These are phyloP conservation scores for Saururus chinensis DNA, from an alignment of 164 flowering plant species.

Conservation along the genomic window DNA sequence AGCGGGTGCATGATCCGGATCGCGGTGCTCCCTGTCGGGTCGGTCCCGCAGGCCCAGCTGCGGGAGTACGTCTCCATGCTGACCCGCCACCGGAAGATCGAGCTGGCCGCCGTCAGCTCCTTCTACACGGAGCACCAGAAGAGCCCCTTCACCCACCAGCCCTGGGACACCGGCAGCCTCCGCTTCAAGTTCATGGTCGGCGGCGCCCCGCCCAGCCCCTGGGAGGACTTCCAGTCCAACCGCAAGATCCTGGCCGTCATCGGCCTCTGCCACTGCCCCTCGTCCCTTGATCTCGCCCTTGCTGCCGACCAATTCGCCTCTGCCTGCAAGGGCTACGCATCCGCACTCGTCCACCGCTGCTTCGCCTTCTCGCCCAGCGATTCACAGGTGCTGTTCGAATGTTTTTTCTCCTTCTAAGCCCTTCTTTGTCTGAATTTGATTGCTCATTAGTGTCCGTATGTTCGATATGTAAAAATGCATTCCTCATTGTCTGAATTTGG, in stretches of 20 bases:
- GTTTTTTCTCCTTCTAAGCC: background rate
- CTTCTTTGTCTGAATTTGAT: too few species aligned
- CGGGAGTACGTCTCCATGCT: slow-evolving; percentile 74
- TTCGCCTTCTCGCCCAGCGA: slow-evolving; percentile 87
- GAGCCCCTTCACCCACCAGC: slow-evolving; percentile 87
- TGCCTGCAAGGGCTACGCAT: slow-evolving; percentile 48
- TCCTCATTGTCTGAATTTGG: too few species aligned
- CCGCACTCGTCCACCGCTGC: slow-evolving; percentile 72
- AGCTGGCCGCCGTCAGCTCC: slow-evolving; percentile 75
- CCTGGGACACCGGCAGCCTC: slow-evolving; percentile 82
- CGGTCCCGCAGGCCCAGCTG: slow-evolving; percentile 45
- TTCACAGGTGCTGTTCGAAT: slow-evolving; percentile 44
- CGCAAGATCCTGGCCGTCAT: slow-evolving; percentile 84
- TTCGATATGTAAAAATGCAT: background rate
- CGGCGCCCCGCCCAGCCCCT: slow-evolving; percentile 70
- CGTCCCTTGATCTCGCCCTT: slow-evolving; percentile 65
- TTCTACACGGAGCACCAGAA: slow-evolving; percentile 99
- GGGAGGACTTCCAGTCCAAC: slow-evolving; percentile 95
- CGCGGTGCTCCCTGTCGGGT: slow-evolving; percentile 88
- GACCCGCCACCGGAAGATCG: slow-evolving; percentile 47
- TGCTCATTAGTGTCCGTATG: too few species aligned
- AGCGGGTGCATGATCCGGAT: slow-evolving; percentile 76
- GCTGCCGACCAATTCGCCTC: slow-evolving; percentile 38
- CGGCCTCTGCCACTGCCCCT: slow-evolving; percentile 86
- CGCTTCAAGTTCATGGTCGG: slow-evolving; percentile 83